Evolutionary conservation across 768 basidiomycete species (phyloP), one percentile per base, ranked within the genome.

Genomic region (Auricularia sp.): DNA sequence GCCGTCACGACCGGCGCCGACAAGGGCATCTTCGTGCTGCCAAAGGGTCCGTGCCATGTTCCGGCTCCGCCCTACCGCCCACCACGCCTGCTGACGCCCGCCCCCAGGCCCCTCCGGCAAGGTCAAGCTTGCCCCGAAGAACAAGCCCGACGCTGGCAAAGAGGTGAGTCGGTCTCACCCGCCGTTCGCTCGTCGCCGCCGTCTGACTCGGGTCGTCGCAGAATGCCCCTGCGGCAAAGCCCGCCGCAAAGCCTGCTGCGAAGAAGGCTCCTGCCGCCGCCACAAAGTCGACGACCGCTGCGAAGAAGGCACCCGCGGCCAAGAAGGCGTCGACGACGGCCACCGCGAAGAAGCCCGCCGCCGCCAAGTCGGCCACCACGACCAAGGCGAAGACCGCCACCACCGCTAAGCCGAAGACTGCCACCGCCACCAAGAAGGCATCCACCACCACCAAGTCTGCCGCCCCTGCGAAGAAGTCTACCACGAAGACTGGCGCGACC

Each of bases 1-100:
- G 93, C 94, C 63, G 87, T 98, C 72, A 77, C 83, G 62, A 77
- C 81, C n/a, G 93, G 95, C 63, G 84, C 83, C 42, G 89, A 93
- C 72, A 91, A 90, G 74, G 85, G 86, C 63, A 78, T 87, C 68
- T 95, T 98, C 74, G 78, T 85, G 34, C 81, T 96, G 43, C 95
- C 94, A 70, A 96, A 95, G 81, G 95, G 94, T 66, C 87, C 72
- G 70, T 67, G 61, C 62, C 42, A 18, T 64, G 51, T 62, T 36
- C 44, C 33, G 8, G 29, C 51, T 42, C 47, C 47, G 47, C 47
- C 47, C 18, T 59, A 7, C 61, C 39, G 36, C 6, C 7, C 34
- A 21, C 11, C 43, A 63, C 33, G 33, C 33, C 21, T 39, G n/a
- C 56, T 62, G 64, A 77, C 78, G 80, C 36, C 42, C 43, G 39